Percentiles rank a stretch among this genome's conserved stretches.
phyloP scores from a whole-genome alignment of 208 protist genomes.

The Acanthamoeba quina region DNA sequence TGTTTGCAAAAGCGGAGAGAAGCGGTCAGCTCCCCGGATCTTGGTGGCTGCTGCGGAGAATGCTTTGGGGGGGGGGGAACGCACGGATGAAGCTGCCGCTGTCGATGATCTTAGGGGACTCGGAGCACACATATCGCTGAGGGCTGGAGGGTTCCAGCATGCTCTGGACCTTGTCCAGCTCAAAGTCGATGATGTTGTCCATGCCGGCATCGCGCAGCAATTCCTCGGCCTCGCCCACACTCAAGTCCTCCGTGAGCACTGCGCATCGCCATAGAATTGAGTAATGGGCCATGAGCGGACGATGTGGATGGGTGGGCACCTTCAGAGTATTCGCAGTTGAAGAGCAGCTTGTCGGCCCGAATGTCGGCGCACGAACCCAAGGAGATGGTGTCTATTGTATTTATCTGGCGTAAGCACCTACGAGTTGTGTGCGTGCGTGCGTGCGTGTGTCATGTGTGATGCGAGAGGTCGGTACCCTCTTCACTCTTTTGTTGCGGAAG shows the following conservation, averaged over 20 bases:
- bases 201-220: background rate
- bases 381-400: background rate
- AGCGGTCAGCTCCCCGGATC: too few relatives aligned
- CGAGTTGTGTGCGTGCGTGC: background rate
- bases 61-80: too few relatives aligned
- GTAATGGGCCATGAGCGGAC: too few relatives aligned
- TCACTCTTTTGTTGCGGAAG: too few relatives aligned
- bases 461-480: too few relatives aligned
- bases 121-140: background rate
- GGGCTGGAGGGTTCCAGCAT: background rate
- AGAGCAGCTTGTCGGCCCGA: background rate
- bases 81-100: background rate
- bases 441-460: too few relatives aligned
- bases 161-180: background rate
- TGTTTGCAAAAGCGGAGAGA: too few relatives aligned
- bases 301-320: background rate
- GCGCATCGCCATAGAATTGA: too few relatives aligned
- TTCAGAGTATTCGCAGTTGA: background rate
- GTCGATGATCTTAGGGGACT: background rate
- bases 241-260: background rate
- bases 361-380: background rate
- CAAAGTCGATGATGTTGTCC: background rate
- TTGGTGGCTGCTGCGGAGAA: too few relatives aligned
- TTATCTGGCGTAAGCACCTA: too few relatives aligned
- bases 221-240: background rate